A percentile compares a stretch with the other conserved stretches of the same genome.
Evolutionary conservation across 768 basidiomycete genomes (phyloP).

Genomic region (Macrolepiota fuliginosa): DNA sequence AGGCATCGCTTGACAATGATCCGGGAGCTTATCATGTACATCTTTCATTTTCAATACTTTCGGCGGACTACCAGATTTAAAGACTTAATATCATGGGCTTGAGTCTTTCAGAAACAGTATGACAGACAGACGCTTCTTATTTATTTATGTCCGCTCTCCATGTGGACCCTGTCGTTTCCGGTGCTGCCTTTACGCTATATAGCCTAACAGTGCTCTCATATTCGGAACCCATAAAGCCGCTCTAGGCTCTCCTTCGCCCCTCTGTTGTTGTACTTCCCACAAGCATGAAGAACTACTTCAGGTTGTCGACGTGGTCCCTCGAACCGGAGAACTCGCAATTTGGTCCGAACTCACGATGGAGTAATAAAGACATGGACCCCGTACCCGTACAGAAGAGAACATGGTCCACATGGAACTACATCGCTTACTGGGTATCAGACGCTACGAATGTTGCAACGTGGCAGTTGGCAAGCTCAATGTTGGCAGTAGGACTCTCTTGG

Average conservation of each 20-base stretch:
- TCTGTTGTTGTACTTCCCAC: background rate
- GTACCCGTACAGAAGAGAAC: constrained; percentile 59
- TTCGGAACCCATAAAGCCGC: background rate
- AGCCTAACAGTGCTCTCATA: too few species aligned
- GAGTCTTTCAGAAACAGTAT: background rate
- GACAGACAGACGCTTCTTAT: background rate
- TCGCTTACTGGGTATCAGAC: constrained; percentile 61
- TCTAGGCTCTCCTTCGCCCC: background rate
- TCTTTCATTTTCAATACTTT: background rate
- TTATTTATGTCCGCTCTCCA: background rate
- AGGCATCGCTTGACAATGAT: background rate
- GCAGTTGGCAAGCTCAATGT: constrained; percentile 72
- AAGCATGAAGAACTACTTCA: constrained; percentile 17
- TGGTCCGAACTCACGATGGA: constrained; percentile 59
- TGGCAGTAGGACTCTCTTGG: constrained; percentile 76
- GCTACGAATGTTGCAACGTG: constrained; percentile 46
- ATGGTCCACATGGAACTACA: constrained; percentile 67
- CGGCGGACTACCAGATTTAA: background rate
- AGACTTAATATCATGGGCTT: background rate
- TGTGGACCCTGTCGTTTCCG: background rate
- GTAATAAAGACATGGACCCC: constrained; percentile 78
- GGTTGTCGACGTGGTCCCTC: constrained; percentile 45
- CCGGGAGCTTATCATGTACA: background rate
- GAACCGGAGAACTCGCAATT: constrained; percentile 52
- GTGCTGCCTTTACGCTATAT: background rate